Conservation (phyloP, 352 stramenopile genomes). For the Phytophthora podocarpi region DNA sequence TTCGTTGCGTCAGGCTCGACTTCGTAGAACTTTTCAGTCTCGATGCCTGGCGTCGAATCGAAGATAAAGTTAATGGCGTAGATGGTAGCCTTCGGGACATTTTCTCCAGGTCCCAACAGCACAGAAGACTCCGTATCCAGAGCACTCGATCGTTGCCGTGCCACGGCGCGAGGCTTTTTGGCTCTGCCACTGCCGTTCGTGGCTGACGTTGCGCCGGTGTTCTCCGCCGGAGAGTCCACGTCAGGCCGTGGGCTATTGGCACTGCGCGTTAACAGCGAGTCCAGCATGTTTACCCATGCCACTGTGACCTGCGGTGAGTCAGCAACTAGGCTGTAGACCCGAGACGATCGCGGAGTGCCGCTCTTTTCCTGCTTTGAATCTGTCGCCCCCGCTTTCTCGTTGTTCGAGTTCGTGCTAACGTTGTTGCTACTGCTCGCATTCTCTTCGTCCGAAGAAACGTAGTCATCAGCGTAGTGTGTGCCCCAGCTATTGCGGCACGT, state of each 20-base stretch:
- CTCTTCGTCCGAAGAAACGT: slow-evolving; percentile 79
- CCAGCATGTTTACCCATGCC: slow-evolving; percentile 77
- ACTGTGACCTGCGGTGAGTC: slow-evolving; percentile 76
- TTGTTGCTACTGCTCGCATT: slow-evolving; percentile 46
- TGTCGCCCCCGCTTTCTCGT: slow-evolving; percentile 19
- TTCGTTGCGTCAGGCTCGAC: slow-evolving; percentile 46
- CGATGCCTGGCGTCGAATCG: slow-evolving; percentile 77
- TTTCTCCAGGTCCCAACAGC: slow-evolving; percentile 43
- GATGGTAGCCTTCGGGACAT: slow-evolving; percentile 59
- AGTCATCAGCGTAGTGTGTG: slow-evolving; percentile 80
- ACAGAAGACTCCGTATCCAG: slow-evolving; percentile 58
- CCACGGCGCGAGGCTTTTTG: slow-evolving; percentile 36
- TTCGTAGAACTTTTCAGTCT: slow-evolving; percentile 80
- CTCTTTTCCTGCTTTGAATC: slow-evolving; percentile 47
- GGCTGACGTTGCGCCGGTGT: slow-evolving; percentile 3
- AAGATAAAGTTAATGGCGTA: slow-evolving; percentile 86
- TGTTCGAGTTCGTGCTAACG: slow-evolving; percentile 18
- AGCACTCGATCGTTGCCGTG: slow-evolving; percentile 45
- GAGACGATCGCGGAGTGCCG: slow-evolving; percentile 63
- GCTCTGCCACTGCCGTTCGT: slow-evolving; percentile 26
- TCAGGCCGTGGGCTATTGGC: slow-evolving; percentile 79
- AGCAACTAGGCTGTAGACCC: slow-evolving; percentile 78
- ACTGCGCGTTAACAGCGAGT: slow-evolving; percentile 72
- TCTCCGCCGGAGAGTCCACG: slow-evolving; percentile 21
- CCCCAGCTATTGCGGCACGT: slow-evolving; percentile 82